Evolutionary conservation across 495 filamentous ascomycete species (phyloP).

Genomic region (Aspergillus indologenus): DNA sequence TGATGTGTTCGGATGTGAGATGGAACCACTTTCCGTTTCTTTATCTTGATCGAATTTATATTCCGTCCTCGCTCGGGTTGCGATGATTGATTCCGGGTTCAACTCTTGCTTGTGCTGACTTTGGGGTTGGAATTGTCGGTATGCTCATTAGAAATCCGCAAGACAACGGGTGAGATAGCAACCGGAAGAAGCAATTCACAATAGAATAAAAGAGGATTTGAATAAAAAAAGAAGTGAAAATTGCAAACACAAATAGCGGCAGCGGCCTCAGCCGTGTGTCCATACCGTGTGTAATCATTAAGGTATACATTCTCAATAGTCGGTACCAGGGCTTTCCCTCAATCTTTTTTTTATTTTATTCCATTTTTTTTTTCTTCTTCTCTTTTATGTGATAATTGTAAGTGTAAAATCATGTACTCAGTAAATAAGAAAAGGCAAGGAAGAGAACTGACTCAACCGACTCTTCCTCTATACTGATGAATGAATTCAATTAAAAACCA

Average conservation of each 20-base stretch:
- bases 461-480: background rate
- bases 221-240: background rate
- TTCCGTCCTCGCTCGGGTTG: constrained; percentile 11
- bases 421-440: background rate
- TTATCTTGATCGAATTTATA: constrained; percentile 4
- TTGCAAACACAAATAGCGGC: background rate
- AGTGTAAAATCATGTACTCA: too few relatives aligned
- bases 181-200: background rate
- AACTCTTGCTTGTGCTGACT: constrained; percentile 4
- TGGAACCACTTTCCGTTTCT: background rate
- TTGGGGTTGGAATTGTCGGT: background rate
- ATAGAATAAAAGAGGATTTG: background rate
- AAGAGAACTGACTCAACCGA: background rate
- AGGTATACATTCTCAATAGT: too few relatives aligned
- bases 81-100: background rate
- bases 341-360: background rate
- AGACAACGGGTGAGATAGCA: background rate
- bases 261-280: background rate
- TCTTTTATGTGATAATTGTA: background rate
- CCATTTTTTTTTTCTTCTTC: background rate
- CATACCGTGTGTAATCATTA: background rate
- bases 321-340: background rate
- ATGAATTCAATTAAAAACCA: background rate
- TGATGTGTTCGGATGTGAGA: background rate
- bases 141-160: background rate